phyloP scores from a whole-genome alignment of 345 rosid species.

The Durio zibethinus region DNA sequence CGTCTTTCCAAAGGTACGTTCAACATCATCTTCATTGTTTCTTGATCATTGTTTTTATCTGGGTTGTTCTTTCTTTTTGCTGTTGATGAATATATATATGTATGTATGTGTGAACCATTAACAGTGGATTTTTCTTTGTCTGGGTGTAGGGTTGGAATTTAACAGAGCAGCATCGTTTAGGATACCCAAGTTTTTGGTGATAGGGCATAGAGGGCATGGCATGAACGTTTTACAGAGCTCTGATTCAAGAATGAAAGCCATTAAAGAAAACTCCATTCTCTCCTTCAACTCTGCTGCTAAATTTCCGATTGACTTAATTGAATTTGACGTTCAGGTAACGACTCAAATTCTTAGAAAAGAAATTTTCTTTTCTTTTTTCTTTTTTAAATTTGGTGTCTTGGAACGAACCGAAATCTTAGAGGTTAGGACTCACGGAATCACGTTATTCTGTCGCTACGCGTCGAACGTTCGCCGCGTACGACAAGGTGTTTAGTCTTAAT shows the following conservation, averaged over 20 bases:
- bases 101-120: not conserved
- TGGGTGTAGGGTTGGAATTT: constrained; percentile 26
- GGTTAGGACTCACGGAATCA: not conserved
- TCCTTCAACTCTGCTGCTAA: constrained; percentile 81
- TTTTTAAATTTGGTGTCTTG: not conserved
- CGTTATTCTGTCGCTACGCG: not conserved
- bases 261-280: constrained; percentile 73
- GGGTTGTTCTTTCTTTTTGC: not conserved
- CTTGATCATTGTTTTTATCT: not conserved
- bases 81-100: not conserved
- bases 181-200: constrained; percentile 61
- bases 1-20: constrained; percentile 37
- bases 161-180: constrained; percentile 27
- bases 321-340: constrained; percentile 96
- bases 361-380: not conserved
- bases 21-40: not conserved
- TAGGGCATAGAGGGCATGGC: constrained; percentile 92
- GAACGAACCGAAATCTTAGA: not conserved
- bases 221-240: constrained; percentile 65
- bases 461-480: constrained; percentile 31
- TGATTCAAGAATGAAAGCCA: constrained; percentile 59
- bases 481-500: not conserved
- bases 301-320: constrained; percentile 71
- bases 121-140: not conserved
- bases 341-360: not conserved